Evolutionary conservation across 169 alveolate species (phyloP), one percentile per base, ranked within the genome.

Genomic region (Cryptosporidium canis): DNA sequence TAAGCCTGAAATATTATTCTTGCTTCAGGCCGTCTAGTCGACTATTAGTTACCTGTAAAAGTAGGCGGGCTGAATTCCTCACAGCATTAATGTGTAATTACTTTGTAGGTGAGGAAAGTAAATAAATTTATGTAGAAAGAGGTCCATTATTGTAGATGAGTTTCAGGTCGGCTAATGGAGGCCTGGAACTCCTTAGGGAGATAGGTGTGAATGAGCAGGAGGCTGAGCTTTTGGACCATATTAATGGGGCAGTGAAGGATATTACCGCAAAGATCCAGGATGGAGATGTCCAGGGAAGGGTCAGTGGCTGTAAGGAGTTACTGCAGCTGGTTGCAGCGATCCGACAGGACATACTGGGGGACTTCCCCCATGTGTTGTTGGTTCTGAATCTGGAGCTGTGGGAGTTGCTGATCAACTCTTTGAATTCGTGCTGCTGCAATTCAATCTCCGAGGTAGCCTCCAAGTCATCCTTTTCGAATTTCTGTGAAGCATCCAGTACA

Each of bases 271-370:
- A 27, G 44, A 41, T 77, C 14, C 55, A 58, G 27, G 72, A 41
- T 1, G 68, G 61, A 8, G 58, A 51, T 41, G 21, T 37, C 7
- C 21, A 35, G 11, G 8, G 16, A n/a, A 77, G 58, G 47, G 9
- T 58, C 2, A 77, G 55, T 24, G 7, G 14, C 1, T 77, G 77
- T 39, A 58, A 61, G 41, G 87, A 77, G 18, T 48, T 77, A 9
- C 33, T 77, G 12, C 33, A 58, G 61, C 48, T 77, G n/a, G 16
- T 43, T 77, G 45, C 56, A 24, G 87, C 87, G n/a, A 77, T 77
- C 4, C 55, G 47, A 43, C 87, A 77, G 27, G 87, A 77, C 35
- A 37, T 77, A 3, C 35, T 77, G 16, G 72, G 72, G 2, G 87
- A 77, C 45, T 77, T 77, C 21, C 87, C 87, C 24, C n/a, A 21